A percentile compares a stretch with the other conserved stretches of the same genome.
These are phyloP conservation scores for Emergomyces orientalis DNA, from an alignment of 2,329 filamentous ascomycete species.

Conservation along the genomic window DNA sequence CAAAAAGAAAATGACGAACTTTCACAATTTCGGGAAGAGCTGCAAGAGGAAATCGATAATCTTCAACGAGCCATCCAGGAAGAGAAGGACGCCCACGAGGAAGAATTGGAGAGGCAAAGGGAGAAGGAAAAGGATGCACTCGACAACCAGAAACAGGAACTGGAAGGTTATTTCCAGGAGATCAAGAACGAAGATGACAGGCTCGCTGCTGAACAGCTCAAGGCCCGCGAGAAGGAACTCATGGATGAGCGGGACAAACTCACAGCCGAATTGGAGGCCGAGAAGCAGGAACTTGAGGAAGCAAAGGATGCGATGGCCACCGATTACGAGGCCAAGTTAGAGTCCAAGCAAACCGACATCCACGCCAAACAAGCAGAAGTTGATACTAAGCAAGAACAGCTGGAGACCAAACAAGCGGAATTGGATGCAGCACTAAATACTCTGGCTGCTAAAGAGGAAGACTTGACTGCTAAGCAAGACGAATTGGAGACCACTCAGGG, in stretches of 20 bases:
- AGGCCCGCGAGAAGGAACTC: conserved; percentile 36
- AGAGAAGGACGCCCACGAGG: conserved; percentile 28
- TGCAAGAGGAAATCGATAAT: conserved; percentile 34
- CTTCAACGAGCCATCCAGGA: conserved; percentile 33
- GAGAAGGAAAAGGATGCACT: conserved; percentile 31
- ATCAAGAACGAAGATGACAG: conserved; percentile 37
- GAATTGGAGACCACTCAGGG: conserved; percentile 9
- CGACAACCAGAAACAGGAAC: conserved; percentile 36
- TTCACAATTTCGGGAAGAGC: conserved; percentile 35
- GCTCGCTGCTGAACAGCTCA: conserved; percentile 29
- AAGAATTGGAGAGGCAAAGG: conserved; percentile 40
- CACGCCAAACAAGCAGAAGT: conserved; percentile 27
- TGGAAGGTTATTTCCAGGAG: conserved; percentile 41
- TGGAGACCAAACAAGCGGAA: conserved; percentile 23
- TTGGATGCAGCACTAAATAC: conserved; percentile 22
- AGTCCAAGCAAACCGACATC: conserved; percentile 22
- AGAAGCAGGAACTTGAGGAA: conserved; percentile 32
- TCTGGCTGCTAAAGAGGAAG: conserved; percentile 21
- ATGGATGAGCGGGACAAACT: conserved; percentile 30
- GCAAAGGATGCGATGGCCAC: conserved; percentile 29
- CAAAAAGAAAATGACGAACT: conserved; percentile 39
- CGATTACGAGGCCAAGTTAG: conserved; percentile 27
- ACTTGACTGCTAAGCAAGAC: conserved; percentile 20
- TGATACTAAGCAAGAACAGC: conserved; percentile 26
- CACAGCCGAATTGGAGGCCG: conserved; percentile 28